Evolutionary conservation across 345 rosid species (phyloP).

Genomic region (Citrus unshiu): DNA sequence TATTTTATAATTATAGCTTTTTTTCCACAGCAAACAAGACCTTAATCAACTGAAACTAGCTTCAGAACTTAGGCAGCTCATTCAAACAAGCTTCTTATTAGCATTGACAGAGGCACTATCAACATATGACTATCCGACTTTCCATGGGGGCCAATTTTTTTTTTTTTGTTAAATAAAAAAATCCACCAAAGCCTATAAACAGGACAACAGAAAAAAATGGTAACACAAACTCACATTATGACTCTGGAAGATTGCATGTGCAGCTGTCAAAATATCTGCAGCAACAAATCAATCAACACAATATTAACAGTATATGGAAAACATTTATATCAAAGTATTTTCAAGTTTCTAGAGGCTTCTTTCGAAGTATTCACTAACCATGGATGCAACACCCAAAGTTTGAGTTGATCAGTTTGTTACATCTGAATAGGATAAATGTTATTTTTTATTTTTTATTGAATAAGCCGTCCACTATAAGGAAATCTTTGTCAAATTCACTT

Average conservation of each 20-base stretch:
- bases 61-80: background rate
- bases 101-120: background rate
- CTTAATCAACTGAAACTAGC: background rate
- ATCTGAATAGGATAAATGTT: background rate
- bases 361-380: background rate
- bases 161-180: background rate
- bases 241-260: constrained; percentile 72
- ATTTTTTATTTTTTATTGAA: too few species aligned
- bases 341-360: background rate
- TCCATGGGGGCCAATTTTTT: background rate
- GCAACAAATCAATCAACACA: constrained; percentile 19
- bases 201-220: background rate
- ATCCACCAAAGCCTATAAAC: background rate
- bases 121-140: background rate
- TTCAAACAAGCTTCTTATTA: background rate
- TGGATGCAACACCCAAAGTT: background rate
- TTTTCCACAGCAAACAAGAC: too few species aligned
- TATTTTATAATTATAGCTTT: too few species aligned
- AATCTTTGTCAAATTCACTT: too few species aligned
- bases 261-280: constrained; percentile 89
- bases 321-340: background rate
- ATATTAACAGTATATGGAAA: constrained; percentile 2
- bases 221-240: constrained; percentile 58
- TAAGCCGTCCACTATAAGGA: background rate
- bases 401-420: background rate